These are phyloP conservation scores for Tetrahymena borealis DNA, from an alignment of 73 alveolate species.

Conservation along the genomic window DNA sequence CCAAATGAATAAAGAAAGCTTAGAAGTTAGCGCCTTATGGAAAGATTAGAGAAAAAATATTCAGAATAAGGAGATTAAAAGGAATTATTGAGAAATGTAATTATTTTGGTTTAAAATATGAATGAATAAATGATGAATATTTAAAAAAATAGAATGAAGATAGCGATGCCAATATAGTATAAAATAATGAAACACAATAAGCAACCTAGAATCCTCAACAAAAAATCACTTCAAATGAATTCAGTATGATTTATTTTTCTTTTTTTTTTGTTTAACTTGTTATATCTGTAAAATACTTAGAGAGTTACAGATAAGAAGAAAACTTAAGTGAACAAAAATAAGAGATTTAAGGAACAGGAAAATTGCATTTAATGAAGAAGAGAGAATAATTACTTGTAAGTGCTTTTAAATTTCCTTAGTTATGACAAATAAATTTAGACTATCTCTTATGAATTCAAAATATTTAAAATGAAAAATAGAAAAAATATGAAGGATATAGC, in stretches of 20 bases:
- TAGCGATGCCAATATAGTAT: not conserved
- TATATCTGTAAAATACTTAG: too few species aligned
- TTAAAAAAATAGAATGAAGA: not conserved
- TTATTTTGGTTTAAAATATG: not conserved
- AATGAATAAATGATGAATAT: not conserved
- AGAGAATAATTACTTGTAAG: too few species aligned
- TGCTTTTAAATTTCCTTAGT: too few species aligned
- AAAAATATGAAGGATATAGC: not conserved
- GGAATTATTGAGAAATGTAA: not conserved
- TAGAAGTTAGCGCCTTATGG: not conserved
- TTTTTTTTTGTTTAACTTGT: too few species aligned
- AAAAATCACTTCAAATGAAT: not conserved
- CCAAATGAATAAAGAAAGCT: not conserved
- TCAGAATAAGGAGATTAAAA: not conserved
- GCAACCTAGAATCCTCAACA: too few species aligned
- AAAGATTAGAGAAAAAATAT: not conserved
- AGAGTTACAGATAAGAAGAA: too few species aligned
- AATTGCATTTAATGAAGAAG: too few species aligned
- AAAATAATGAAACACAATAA: not conserved
- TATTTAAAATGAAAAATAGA: not conserved
- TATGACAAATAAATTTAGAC: too few species aligned
- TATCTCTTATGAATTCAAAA: too few species aligned
- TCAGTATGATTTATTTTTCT: too few species aligned
- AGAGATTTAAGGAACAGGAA: too few species aligned
- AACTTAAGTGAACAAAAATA: too few species aligned